A percentile compares a stretch with the other conserved stretches of the same genome.
These are phyloP conservation scores for Fusarium mexicanum DNA, from an alignment of 2,329 filamentous ascomycete species.

Conservation along the genomic window DNA sequence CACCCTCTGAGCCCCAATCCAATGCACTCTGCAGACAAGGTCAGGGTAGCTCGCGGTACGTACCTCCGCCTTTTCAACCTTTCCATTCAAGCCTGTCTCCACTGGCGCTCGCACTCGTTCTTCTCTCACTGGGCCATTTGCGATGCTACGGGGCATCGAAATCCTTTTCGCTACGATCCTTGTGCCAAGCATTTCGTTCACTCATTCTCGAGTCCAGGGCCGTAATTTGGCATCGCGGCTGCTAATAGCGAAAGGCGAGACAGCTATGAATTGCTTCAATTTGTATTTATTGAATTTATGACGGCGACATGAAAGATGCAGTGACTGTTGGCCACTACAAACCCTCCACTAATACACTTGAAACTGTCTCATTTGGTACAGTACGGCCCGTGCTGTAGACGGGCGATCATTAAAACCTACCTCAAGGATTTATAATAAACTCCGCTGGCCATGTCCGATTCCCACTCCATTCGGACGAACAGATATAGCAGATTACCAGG, in stretches of 20 bases:
- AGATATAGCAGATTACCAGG: not conserved
- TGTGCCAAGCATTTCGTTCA: not conserved
- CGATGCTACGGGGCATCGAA: slow-evolving; percentile 4
- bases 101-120: slow-evolving; percentile 19
- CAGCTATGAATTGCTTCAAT: not conserved
- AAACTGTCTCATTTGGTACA: slow-evolving; percentile 29
- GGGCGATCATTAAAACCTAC: slow-evolving; percentile 7
- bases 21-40: slow-evolving; percentile 6
- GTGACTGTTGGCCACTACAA: not conserved
- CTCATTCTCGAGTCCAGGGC: not conserved
- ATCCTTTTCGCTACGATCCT: slow-evolving; percentile 17
- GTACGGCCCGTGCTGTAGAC: slow-evolving; percentile 12
- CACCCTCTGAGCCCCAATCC: slow-evolving; percentile 30
- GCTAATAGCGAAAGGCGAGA: slow-evolving; percentile 1
- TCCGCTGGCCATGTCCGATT: slow-evolving; percentile 30
- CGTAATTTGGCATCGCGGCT: not conserved
- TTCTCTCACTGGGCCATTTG: slow-evolving; percentile 7
- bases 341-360: slow-evolving; percentile 22
- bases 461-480: slow-evolving; percentile 1
- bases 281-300: not conserved
- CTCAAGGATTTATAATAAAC: slow-evolving; percentile 20
- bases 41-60: slow-evolving; percentile 17
- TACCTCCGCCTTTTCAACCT: slow-evolving; percentile 37
- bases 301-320: not conserved
- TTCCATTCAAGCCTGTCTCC: not conserved